phyloP scores from a whole-genome alignment of 306 rosid species.

The Rosa lucieae region DNA sequence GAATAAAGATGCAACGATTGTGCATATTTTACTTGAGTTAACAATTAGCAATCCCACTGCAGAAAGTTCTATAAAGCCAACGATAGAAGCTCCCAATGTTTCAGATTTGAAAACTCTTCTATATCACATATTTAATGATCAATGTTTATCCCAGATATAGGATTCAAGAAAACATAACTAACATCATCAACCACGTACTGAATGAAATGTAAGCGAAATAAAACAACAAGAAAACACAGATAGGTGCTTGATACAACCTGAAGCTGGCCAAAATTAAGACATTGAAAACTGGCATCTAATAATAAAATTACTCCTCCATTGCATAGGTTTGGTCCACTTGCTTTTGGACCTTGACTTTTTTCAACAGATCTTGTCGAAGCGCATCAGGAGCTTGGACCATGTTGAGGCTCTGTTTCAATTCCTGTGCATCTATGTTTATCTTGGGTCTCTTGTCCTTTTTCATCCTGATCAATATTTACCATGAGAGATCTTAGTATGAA shows the following conservation, averaged over 20 bases:
- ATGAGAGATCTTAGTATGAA: slow-evolving; percentile 6
- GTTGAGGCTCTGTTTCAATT: slow-evolving; percentile 43
- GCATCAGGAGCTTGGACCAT: slow-evolving; percentile 60
- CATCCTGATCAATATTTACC: slow-evolving; percentile 41
- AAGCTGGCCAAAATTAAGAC: not conserved
- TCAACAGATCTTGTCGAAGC: slow-evolving; percentile 44
- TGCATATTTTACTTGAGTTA: no score
- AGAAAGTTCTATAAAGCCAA: not conserved
- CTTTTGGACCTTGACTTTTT: slow-evolving; percentile 46
- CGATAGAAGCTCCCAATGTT: not conserved
- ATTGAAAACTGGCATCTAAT: not conserved
- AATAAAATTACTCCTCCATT: slow-evolving; percentile 65
- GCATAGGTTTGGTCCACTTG: slow-evolving; percentile 38
- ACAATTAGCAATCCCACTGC: not conserved
- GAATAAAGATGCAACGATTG: no score
- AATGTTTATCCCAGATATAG: not conserved
- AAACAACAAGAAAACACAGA: not conserved
- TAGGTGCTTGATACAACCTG: not conserved
- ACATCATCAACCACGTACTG: not conserved
- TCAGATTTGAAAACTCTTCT: not conserved
- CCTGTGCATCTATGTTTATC: slow-evolving; percentile 34
- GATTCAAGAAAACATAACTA: not conserved
- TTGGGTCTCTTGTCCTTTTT: slow-evolving; percentile 38
- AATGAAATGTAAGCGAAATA: not conserved
- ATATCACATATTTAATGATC: not conserved